Evolutionary conservation across 140 eudicot genomes (phyloP).

Genomic region (Anethum foeniculum): DNA sequence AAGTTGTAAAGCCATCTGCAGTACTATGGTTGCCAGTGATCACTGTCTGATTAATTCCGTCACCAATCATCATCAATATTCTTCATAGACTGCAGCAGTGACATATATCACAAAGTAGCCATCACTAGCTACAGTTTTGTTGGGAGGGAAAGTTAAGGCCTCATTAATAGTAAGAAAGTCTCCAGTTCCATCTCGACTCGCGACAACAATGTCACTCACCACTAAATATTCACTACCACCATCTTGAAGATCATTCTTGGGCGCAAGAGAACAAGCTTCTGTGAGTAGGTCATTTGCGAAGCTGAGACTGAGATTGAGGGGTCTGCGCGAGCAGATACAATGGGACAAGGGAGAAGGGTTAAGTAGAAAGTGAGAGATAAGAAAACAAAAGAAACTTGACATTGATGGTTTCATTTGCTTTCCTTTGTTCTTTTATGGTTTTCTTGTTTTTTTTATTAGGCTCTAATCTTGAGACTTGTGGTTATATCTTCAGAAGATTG

Average conservation of each 20-base stretch:
- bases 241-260: constrained; percentile 19
- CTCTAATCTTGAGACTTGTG: background rate
- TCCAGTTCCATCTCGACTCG: background rate
- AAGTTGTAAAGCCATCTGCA: constrained; percentile 75
- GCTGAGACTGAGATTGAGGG: background rate
- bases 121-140: background rate
- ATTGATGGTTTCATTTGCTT: constrained; percentile 10
- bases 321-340: background rate
- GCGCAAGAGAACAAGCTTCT: constrained; percentile 39
- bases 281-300: constrained; percentile 16
- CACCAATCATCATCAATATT: constrained; percentile 78
- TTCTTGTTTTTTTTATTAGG: background rate
- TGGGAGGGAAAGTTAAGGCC: background rate
- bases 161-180: background rate
- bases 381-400: constrained; percentile 13
- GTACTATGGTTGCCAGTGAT: constrained; percentile 56
- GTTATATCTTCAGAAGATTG: background rate
- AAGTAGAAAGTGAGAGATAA: constrained; percentile 15
- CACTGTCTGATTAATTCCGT: constrained; percentile 70
- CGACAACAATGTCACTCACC: background rate
- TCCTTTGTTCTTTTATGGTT: background rate
- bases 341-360: constrained; percentile 3
- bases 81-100: constrained; percentile 54
- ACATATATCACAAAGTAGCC: constrained; percentile 32
- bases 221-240: background rate